Conservation (phyloP, 1,139 yeast genomes). For the Sugiyamaella novakii region DNA sequence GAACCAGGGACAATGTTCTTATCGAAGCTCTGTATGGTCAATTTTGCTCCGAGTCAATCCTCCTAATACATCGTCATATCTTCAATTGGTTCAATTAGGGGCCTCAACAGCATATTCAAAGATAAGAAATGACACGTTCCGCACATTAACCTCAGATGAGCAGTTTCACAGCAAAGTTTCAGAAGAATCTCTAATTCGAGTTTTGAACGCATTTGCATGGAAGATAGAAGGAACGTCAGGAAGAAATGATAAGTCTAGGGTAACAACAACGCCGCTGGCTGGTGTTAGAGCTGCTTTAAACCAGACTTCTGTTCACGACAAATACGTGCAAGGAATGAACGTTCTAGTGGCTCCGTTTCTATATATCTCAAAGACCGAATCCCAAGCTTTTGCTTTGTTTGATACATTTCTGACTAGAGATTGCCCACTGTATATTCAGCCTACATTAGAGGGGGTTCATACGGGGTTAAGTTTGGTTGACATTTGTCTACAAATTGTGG, state of each 20-base stretch:
- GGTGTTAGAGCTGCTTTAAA: conserved; percentile 24
- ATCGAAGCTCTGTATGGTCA: conserved; percentile 81
- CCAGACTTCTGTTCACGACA: conserved; percentile 20
- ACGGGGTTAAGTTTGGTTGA: conserved; percentile 69
- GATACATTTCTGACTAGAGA: conserved; percentile 58
- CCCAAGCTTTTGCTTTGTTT: conserved; percentile 78
- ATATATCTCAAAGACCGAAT: conserved; percentile 76
- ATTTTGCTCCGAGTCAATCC: conserved; percentile 69
- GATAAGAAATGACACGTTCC: conserved; percentile 82
- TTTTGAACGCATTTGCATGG: conserved; percentile 76
- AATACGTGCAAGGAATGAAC: conserved; percentile 90
- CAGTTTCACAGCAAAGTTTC: conserved; percentile 65
- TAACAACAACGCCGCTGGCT: not conserved
- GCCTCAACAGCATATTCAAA: conserved; percentile 63
- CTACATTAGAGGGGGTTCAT: conserved; percentile 80
- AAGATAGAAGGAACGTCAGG: conserved; percentile 24
- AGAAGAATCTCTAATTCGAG: conserved; percentile 67
- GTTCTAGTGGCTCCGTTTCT: conserved; percentile 84
- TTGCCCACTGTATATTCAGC: conserved; percentile 78
- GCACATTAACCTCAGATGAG: conserved; percentile 79
- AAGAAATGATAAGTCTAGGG: not conserved
- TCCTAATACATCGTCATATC: conserved; percentile 55
- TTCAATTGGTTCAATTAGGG: conserved; percentile 57
- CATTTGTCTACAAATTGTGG: conserved; percentile 67
- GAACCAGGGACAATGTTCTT: conserved; percentile 53